These are phyloP conservation scores for Solanum hybrid DNA, from an alignment of 305 asterid genomes.

Conservation along the genomic window DNA sequence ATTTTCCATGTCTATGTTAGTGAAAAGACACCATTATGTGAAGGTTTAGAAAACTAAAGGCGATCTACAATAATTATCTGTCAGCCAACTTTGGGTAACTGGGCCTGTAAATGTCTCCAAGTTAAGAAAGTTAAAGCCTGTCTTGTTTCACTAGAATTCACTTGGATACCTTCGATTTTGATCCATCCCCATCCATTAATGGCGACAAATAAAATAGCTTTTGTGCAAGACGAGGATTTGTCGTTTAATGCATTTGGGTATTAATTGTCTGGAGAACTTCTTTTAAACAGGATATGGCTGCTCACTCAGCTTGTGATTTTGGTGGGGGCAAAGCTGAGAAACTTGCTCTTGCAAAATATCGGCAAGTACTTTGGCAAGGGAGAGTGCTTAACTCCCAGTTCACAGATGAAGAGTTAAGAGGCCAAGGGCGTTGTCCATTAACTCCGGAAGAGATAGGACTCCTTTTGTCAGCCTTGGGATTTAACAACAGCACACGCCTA, in stretches of 20 bases:
- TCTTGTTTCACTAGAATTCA: not conserved
- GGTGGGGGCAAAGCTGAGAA: constrained; percentile 96
- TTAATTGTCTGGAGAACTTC: not conserved
- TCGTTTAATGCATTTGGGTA: not conserved
- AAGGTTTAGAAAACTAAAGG: not conserved
- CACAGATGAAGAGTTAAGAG: constrained; percentile 83
- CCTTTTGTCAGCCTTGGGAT: constrained; percentile 79
- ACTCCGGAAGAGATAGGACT: constrained; percentile 96
- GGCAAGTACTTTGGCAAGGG: constrained; percentile 94
- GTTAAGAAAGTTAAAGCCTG: not conserved
- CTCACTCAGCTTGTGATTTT: constrained; percentile 94
- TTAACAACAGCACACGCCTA: constrained; percentile 64
- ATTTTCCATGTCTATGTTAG: not conserved
- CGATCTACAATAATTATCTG: not conserved
- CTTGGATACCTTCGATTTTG: not conserved
- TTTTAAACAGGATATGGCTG: constrained; percentile 83
- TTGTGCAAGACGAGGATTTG: not conserved
- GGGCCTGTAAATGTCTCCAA: not conserved
- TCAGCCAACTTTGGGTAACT: not conserved
- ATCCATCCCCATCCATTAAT: not conserved
- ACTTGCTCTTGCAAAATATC: constrained; percentile 79
- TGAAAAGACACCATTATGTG: not conserved
- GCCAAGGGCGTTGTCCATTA: constrained; percentile 86
- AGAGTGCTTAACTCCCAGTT: constrained; percentile 83
- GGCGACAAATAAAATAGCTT: not conserved